phyloP scores from a whole-genome alignment of 352 stramenopile species.

The Globisporangium paddicum region DNA sequence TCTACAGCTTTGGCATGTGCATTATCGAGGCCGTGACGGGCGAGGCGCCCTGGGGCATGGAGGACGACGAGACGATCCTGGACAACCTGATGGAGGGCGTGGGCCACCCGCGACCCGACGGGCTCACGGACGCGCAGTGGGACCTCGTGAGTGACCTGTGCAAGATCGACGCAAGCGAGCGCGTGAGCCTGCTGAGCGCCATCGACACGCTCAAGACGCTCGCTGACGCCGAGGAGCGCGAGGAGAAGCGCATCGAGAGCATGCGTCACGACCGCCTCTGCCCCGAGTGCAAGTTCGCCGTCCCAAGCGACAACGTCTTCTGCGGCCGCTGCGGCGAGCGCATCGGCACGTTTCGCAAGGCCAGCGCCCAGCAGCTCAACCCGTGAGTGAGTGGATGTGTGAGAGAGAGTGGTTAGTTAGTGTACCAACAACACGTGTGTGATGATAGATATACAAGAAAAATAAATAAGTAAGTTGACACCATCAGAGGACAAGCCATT shows the following conservation, averaged over 20 bases:
- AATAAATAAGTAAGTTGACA: no score
- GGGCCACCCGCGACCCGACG: constrained; percentile 7
- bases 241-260: constrained; percentile 9
- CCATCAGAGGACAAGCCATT: no score
- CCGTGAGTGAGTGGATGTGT: no score
- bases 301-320: constrained; percentile 15
- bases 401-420: no score
- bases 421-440: no score
- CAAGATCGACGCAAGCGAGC: constrained; percentile 5
- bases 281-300: constrained; percentile 11
- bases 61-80: constrained; percentile 25
- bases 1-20: constrained; percentile 43
- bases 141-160: constrained; percentile 9
- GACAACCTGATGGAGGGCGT: constrained; percentile 14
- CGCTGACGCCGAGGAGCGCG: constrained; percentile 11
- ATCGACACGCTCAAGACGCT: constrained; percentile 11
- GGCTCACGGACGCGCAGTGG: constrained; percentile 13
- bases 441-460: no score
- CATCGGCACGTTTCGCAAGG: constrained; percentile 11
- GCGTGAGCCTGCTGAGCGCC: constrained; percentile 3
- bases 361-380: no score
- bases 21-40: constrained; percentile 34
- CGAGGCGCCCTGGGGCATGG: constrained; percentile 25
- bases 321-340: constrained; percentile 13
- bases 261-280: constrained; percentile 14